phyloP scores from a whole-genome alignment of 208 protist species.

The Trichomonas gallinae region DNA sequence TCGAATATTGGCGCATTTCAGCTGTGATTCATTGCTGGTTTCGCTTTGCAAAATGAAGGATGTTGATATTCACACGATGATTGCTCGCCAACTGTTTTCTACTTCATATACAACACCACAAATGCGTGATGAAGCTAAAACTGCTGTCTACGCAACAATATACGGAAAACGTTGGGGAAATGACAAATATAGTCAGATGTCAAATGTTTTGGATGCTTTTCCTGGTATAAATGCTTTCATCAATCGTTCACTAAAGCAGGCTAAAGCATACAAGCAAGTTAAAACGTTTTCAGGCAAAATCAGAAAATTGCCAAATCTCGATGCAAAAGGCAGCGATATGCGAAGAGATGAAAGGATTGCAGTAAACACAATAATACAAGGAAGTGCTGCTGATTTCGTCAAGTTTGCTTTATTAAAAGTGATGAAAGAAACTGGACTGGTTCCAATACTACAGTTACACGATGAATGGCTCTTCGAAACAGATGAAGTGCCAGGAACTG shows the following conservation, averaged over 20 bases:
- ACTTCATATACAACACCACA: not conserved
- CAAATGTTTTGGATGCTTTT: not conserved
- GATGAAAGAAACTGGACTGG: not conserved
- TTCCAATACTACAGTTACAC: not conserved
- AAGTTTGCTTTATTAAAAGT: not conserved
- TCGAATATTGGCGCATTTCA: not conserved
- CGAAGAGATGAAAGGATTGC: constrained; percentile 8
- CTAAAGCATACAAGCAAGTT: not conserved
- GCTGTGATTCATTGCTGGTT: not conserved
- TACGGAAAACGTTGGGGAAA: not conserved
- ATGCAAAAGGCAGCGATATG: not conserved
- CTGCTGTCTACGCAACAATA: not conserved
- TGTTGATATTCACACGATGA: not conserved
- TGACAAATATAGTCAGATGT: not conserved
- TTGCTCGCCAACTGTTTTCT: not conserved
- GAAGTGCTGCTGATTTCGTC: constrained; percentile 8
- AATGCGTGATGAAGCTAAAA: not conserved
- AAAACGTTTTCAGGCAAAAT: not conserved
- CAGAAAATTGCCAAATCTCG: not conserved
- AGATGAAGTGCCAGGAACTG: not conserved
- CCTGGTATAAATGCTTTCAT: not conserved
- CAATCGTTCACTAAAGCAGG: too few relatives aligned
- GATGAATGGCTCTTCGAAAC: not conserved
- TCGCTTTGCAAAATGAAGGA: not conserved
- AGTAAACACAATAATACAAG: not conserved